phyloP scores from a whole-genome alignment of 129 eudicot genomes.

The Artemisia annua region DNA sequence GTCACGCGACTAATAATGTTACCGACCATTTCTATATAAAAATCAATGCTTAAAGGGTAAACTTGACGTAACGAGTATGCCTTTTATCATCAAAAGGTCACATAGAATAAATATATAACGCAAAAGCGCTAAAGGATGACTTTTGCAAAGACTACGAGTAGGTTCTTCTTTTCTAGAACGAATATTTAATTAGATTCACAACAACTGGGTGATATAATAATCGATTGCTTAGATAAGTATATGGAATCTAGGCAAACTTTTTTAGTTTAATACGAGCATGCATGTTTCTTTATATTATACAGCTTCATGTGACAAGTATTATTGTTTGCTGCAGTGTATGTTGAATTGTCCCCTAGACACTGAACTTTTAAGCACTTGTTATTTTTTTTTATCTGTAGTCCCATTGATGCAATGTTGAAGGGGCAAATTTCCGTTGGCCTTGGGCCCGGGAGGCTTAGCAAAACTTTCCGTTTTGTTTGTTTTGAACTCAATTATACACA shows the following conservation, averaged over 20 bases:
- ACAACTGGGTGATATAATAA: neutral
- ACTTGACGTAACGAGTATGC: neutral
- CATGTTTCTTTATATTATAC: constrained; percentile 29
- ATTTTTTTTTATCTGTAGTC: constrained; percentile 25
- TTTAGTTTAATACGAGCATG: constrained; percentile 28
- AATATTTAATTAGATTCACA: constrained; percentile 9
- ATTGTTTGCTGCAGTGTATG: constrained; percentile 34
- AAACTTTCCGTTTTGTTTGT: constrained; percentile 16
- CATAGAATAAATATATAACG: neutral
- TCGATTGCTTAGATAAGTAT: constrained; percentile 1
- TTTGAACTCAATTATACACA: neutral
- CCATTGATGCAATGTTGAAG: constrained; percentile 18
- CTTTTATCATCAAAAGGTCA: constrained; percentile 12
- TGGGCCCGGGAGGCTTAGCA: constrained; percentile 21
- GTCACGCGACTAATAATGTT: neutral
- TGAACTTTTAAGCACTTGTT: neutral
- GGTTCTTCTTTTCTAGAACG: constrained; percentile 7
- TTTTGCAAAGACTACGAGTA: neutral
- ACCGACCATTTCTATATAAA: neutral
- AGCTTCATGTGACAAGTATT: constrained; percentile 33
- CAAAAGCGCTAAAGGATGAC: neutral
- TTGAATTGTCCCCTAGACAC: constrained; percentile 35
- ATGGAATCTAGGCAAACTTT: neutral
- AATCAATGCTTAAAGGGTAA: neutral
- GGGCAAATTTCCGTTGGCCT: constrained; percentile 29